phyloP scores from a whole-genome alignment of 805 yeast genomes.

The Kazachstania bromeliacearum region DNA sequence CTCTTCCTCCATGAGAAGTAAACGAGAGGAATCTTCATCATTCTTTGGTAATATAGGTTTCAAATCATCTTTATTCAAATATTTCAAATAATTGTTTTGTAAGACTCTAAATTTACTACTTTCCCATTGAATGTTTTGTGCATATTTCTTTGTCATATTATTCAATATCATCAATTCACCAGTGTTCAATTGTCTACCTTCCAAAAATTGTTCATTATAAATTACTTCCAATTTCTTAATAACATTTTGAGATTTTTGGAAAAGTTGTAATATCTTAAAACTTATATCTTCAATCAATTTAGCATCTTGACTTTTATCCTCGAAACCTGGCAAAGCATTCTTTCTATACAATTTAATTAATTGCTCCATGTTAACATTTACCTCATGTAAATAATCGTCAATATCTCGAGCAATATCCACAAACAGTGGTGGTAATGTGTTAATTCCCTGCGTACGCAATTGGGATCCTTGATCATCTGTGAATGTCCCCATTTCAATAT shows the following conservation, averaged over 20 bases:
- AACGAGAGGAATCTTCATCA: conserved; percentile 16
- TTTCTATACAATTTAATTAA: conserved; percentile 67
- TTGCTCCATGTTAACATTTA: conserved; percentile 46
- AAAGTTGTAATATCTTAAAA: conserved; percentile 59
- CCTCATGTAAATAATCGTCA: conserved; percentile 48
- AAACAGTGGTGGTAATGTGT: conserved; percentile 66
- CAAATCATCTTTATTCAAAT: conserved; percentile 70
- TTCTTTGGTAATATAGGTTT: conserved; percentile 33
- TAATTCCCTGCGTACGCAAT: conserved; percentile 30
- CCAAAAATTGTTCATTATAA: conserved; percentile 30
- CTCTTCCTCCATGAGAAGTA: conserved; percentile 28
- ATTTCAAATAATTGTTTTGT: conserved; percentile 83
- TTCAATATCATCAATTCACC: conserved; percentile 58
- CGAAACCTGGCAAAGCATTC: conserved; percentile 78
- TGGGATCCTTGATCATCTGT: background rate
- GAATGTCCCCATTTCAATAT: conserved; percentile 25
- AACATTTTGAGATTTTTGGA: conserved; percentile 69
- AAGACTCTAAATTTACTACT: conserved; percentile 74
- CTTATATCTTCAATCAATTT: conserved; percentile 71
- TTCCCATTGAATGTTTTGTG: conserved; percentile 69
- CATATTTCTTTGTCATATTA: conserved; percentile 77
- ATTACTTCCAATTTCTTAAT: conserved; percentile 56
- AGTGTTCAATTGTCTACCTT: conserved; percentile 27
- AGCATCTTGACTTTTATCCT: conserved; percentile 70
- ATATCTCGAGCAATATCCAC: conserved; percentile 65